A percentile compares a stretch with the other conserved stretches of the same genome.
These are phyloP conservation scores for Endotrypanum monterogeii DNA, from an alignment of 208 protist genomes.

Conservation along the genomic window DNA sequence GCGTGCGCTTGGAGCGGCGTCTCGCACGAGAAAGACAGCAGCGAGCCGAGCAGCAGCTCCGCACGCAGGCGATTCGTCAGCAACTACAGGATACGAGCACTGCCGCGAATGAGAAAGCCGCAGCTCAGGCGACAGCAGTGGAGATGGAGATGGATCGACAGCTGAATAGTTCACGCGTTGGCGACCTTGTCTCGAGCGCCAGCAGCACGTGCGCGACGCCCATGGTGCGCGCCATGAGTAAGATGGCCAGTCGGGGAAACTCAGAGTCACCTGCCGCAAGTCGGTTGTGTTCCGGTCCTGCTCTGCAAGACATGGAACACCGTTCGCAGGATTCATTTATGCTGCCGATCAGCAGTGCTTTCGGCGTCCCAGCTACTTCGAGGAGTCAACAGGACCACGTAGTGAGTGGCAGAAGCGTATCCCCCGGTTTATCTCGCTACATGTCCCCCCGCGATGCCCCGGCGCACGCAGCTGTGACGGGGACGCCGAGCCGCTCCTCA, in stretches of 20 bases:
- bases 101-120: constrained; percentile 31
- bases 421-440: background rate
- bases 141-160: constrained; percentile 36
- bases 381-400: background rate
- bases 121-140: constrained; percentile 16
- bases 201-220: constrained; percentile 37
- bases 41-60: constrained; percentile 27
- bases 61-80: constrained; percentile 42
- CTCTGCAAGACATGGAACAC: background rate
- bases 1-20: constrained; percentile 50
- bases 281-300: background rate
- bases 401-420: background rate
- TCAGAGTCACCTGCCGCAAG: constrained; percentile 12
- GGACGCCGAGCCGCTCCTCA: background rate
- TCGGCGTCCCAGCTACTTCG: background rate
- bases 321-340: constrained; percentile 11
- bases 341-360: constrained; percentile 21
- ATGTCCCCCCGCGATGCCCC: background rate
- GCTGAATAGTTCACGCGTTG: constrained; percentile 16
- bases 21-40: constrained; percentile 39
- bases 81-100: constrained; percentile 46
- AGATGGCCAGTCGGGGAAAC: constrained; percentile 18
- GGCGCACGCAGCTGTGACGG: constrained; percentile 4
- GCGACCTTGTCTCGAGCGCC: constrained; percentile 24
- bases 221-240: constrained; percentile 16